Evolutionary conservation across 805 yeast species (phyloP).

Genomic region (Kodamaea nitidulidarum): DNA sequence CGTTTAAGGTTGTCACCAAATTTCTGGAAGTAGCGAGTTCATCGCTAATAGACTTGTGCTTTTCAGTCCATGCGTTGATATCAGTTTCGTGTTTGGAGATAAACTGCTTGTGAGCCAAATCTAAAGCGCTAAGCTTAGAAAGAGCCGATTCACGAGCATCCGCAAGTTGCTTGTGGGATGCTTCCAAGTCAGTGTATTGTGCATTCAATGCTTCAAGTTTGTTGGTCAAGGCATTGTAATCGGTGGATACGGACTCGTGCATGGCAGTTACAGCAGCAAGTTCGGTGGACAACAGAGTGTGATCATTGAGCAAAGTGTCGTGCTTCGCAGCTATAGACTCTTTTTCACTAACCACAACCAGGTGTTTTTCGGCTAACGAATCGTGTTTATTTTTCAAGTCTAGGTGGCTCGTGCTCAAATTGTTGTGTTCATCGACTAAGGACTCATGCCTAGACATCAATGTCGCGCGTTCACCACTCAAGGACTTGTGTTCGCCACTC

Average conservation of each 20-base stretch:
- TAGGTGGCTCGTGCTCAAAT: not conserved
- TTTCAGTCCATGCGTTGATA: not conserved
- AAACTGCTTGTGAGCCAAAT: too few relatives aligned
- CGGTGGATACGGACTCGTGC: not conserved
- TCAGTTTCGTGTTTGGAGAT: too few relatives aligned
- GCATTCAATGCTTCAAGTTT: not conserved
- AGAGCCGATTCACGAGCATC: too few relatives aligned
- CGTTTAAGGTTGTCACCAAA: too few relatives aligned
- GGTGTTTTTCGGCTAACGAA: not conserved
- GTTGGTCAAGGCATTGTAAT: constrained; percentile 1
- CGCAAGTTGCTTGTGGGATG: too few relatives aligned
- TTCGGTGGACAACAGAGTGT: constrained; percentile 4
- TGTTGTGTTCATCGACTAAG: not conserved
- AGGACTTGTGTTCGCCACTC: not conserved
- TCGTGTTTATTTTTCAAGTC: not conserved
- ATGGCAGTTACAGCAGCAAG: too few relatives aligned
- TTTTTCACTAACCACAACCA: not conserved
- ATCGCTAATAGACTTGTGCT: constrained; percentile 1
- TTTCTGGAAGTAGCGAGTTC: not conserved
- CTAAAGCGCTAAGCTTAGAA: too few relatives aligned
- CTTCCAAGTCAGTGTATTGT: not conserved
- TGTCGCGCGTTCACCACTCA: not conserved
- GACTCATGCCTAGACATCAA: not conserved
- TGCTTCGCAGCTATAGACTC: not conserved
- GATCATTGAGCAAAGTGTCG: constrained; percentile 1